Conservation (phyloP, 1,284 basidiomycete species). For the Inonotus obliquus region DNA sequence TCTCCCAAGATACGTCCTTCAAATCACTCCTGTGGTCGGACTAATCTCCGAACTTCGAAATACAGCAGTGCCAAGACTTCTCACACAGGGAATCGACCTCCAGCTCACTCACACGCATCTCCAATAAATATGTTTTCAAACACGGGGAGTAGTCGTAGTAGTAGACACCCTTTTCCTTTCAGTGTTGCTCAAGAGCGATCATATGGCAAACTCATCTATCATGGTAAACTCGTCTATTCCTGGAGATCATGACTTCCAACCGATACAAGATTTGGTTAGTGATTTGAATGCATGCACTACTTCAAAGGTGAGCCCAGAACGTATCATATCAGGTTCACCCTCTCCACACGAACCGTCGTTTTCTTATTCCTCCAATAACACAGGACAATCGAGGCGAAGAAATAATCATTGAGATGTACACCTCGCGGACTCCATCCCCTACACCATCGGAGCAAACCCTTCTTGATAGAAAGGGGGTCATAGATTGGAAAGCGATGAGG, state of each 20-base stretch:
- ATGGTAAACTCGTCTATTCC: conserved; percentile 1
- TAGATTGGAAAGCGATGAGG: conserved; percentile 41
- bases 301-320: not conserved
- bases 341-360: conserved; percentile 10
- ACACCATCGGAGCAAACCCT: conserved; percentile 35
- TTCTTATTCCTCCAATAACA: conserved; percentile 10
- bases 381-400: conserved; percentile 5
- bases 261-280: not conserved
- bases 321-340: conserved; percentile 8
- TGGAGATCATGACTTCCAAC: not conserved
- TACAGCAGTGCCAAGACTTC: not conserved
- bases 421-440: conserved; percentile 35
- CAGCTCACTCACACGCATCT: not conserved
- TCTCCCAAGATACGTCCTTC: too few species aligned
- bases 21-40: too few species aligned
- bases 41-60: too few species aligned
- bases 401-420: conserved; percentile 25
- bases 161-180: not conserved
- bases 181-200: not conserved
- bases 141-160: conserved; percentile 12
- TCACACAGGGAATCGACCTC: not conserved
- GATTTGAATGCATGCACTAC: not conserved
- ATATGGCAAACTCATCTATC: too few species aligned
- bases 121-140: not conserved
- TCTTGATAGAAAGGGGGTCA: conserved; percentile 32